These are phyloP conservation scores for Spongospora subterranea DNA, from an alignment of 208 protist genomes.

Conservation along the genomic window DNA sequence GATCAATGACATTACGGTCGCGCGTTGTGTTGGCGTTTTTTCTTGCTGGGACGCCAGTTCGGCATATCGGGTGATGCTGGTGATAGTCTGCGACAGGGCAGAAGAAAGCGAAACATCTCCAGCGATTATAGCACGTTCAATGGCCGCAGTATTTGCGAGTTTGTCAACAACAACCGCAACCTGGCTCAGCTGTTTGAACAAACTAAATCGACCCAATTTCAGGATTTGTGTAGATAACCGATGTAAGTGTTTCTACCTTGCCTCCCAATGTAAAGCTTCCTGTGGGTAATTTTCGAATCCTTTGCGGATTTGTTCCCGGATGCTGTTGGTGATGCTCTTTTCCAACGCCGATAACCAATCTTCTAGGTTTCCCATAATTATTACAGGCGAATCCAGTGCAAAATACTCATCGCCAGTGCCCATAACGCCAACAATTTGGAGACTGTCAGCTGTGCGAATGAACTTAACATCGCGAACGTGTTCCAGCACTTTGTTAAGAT, in stretches of 20 bases:
- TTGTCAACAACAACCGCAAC: neutral
- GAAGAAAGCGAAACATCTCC: neutral
- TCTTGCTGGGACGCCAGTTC: neutral
- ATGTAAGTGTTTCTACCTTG: neutral
- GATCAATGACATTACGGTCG: neutral
- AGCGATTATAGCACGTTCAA: neutral
- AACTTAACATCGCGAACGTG: constrained; percentile 59
- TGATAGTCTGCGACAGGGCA: neutral
- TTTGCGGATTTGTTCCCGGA: constrained; percentile 25
- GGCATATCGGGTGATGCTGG: neutral
- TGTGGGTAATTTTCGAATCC: neutral
- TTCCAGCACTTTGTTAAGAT: constrained; percentile 76
- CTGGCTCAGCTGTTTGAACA: neutral
- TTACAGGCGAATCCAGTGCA: neutral
- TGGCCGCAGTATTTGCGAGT: neutral
- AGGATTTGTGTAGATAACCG: neutral
- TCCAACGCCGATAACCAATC: constrained; percentile 69
- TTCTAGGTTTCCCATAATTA: constrained; percentile 67
- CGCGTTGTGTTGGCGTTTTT: neutral
- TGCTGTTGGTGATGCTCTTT: constrained; percentile 59
- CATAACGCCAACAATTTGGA: constrained; percentile 59
- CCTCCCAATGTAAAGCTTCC: neutral
- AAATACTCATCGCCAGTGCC: constrained; percentile 68
- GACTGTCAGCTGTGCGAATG: constrained; percentile 53
- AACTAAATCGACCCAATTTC: neutral